Percentiles rank a stretch among this genome's conserved stretches.
These are phyloP conservation scores for Xylariaceae sp. DNA, from an alignment of 2,329 filamentous ascomycete genomes.

Conservation along the genomic window DNA sequence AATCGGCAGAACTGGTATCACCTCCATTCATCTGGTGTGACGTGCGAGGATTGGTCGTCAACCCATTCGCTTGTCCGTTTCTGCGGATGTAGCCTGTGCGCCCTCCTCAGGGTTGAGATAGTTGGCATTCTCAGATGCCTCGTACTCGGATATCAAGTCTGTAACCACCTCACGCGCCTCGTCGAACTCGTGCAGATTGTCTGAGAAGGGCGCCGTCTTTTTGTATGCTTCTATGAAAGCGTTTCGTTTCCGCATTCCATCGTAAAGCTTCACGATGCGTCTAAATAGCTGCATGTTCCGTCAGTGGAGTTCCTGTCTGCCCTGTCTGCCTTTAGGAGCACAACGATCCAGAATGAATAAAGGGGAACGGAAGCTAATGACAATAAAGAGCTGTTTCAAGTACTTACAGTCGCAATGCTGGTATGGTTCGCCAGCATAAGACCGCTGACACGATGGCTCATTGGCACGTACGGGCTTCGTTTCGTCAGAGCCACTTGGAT, in stretches of 20 bases:
- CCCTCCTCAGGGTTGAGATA: conserved; percentile 72
- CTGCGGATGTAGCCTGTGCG: conserved; percentile 43
- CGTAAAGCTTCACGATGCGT: conserved; percentile 85
- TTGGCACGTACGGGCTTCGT: conserved; percentile 90
- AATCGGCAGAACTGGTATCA: too few relatives aligned
- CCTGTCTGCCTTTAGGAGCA: too few relatives aligned
- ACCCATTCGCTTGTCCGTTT: conserved; percentile 43
- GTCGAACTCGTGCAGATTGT: conserved; percentile 90
- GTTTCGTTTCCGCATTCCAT: conserved; percentile 89
- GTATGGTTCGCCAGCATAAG: conserved; percentile 98
- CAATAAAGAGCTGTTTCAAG: too few relatives aligned
- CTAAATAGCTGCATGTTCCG: conserved; percentile 96
- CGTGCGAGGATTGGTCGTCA: too few relatives aligned
- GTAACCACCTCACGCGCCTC: conserved; percentile 86
- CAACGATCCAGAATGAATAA: too few relatives aligned
- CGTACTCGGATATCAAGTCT: conserved; percentile 89
- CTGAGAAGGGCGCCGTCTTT: conserved; percentile 86
- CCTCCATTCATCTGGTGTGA: too few relatives aligned
- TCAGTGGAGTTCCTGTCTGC: conserved; percentile 1
- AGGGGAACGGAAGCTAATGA: too few relatives aligned
- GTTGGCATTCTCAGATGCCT: conserved; percentile 84
- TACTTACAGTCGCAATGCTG: conserved; percentile 75
- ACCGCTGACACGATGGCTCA: conserved; percentile 88
- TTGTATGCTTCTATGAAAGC: conserved; percentile 96
- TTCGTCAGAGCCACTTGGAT: conserved; percentile 97